These are phyloP conservation scores for Betula pendula DNA, from an alignment of 306 rosid species.

Conservation along the genomic window DNA sequence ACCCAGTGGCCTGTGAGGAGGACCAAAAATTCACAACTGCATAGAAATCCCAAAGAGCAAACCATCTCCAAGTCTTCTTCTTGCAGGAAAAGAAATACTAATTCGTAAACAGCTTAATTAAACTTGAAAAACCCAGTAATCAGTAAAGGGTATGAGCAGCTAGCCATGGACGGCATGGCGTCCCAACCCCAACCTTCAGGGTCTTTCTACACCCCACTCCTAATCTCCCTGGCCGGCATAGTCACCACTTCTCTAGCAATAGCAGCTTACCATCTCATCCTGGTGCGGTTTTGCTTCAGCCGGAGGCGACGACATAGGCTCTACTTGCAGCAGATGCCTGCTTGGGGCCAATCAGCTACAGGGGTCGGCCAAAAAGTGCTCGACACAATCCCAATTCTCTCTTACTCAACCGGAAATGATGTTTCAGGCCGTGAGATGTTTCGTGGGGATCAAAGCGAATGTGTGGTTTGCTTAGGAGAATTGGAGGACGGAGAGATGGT, in stretches of 20 bases:
- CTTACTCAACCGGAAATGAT: constrained; percentile 16
- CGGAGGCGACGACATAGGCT: constrained; percentile 3
- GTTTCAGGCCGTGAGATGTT: background rate
- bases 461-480: constrained; percentile 59
- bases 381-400: constrained; percentile 39
- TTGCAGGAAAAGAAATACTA: background rate
- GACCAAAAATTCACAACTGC: background rate
- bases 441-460: constrained; percentile 40
- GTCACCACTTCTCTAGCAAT: constrained; percentile 31
- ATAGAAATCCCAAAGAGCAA: background rate
- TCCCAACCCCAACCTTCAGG: background rate
- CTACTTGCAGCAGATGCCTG: too few species aligned
- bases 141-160: background rate
- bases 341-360: too few species aligned
- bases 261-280: constrained; percentile 36
- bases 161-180: constrained; percentile 19
- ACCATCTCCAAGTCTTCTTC: background rate
- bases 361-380: constrained; percentile 41
- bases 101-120: background rate
- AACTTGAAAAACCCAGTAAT: background rate
- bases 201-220: constrained; percentile 38
- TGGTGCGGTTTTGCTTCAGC: constrained; percentile 25
- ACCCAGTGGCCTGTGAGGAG: background rate
- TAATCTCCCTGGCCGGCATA: constrained; percentile 41
- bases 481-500: constrained; percentile 40